Evolutionary conservation across 1,139 yeast species (phyloP), one percentile per base, ranked within the genome.

Genomic region (Debaryomyces sp.): DNA sequence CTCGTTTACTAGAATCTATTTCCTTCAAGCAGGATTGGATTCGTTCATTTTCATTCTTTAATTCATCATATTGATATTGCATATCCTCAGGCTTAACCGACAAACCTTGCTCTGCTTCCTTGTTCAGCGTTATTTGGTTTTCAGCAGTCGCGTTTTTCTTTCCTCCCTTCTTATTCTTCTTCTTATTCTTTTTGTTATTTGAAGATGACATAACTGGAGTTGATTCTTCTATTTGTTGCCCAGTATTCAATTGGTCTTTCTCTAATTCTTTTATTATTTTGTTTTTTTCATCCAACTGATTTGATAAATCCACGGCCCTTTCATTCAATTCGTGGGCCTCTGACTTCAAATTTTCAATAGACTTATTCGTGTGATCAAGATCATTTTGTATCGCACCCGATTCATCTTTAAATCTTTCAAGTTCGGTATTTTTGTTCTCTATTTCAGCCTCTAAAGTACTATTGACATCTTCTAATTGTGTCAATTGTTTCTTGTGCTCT

Each of bases 101-200:
- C 10, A 23, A 39, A 2, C 4, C 41, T 24, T 39, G 38, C 12
- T 40, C 46, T 10, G 41, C n/a, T 29, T 35, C 42, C 23, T 34
- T 44, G 5, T 6, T 21, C 7, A 5, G 1, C 7, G 5, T 13
- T 15, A 12, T n/a, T 18, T 39, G 42, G 13, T 21, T 22, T 10
- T 41, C 29, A 5, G 17, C 5, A n/a, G 18, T 10, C 6, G 21
- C 4, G 13, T 15, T 21, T 8, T 32, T 41, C 36, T 41, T 41
- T 6, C 10, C 36, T 18, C 44, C 43, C 13, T 53, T 54, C 47
- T 51, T 55, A 42, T 53, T 56, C 48, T 49, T 55, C 36, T 53
- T 56, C 42, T 46, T 47, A 36, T 53, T 55, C 44, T 54, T 57
- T 49, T 54, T 57, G 21, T 49, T 42, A 39, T 22, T 13, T 18